phyloP scores from a whole-genome alignment of 73 alveolate species.

The Uronychia binucleata region DNA sequence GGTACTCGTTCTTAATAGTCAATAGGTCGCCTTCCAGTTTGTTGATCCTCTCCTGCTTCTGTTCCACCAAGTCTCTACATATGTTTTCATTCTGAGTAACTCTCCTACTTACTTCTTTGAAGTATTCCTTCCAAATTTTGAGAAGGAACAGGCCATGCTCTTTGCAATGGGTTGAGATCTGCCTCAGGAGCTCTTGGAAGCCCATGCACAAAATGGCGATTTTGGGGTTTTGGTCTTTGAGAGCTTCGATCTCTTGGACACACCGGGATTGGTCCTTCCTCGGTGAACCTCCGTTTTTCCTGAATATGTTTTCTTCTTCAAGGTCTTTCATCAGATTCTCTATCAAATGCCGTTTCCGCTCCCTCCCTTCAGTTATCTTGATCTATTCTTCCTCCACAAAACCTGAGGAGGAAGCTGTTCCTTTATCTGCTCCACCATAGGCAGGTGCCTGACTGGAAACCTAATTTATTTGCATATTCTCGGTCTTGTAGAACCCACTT shows the following conservation, averaged over 20 bases:
- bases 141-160: neutral
- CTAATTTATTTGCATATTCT: too few species aligned
- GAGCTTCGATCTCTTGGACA: neutral
- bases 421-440: too few species aligned
- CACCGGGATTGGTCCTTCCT: neutral
- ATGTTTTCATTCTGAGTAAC: neutral
- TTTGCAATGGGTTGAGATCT: neutral
- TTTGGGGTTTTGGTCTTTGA: neutral
- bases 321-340: neutral
- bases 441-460: too few species aligned
- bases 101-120: neutral
- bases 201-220: neutral
- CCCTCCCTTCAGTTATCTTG: neutral
- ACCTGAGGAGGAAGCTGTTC: neutral
- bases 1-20: neutral
- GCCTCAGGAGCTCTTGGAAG: neutral
- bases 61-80: neutral
- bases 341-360: neutral
- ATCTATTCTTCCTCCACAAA: neutral
- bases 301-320: neutral
- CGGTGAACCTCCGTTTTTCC: neutral
- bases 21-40: neutral
- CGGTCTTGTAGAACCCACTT: too few species aligned
- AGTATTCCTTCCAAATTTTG: neutral
- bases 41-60: neutral